Base-by-base conservation (phyloP, 306 rosid species). In the Vigna reflexopilosa region DNA sequence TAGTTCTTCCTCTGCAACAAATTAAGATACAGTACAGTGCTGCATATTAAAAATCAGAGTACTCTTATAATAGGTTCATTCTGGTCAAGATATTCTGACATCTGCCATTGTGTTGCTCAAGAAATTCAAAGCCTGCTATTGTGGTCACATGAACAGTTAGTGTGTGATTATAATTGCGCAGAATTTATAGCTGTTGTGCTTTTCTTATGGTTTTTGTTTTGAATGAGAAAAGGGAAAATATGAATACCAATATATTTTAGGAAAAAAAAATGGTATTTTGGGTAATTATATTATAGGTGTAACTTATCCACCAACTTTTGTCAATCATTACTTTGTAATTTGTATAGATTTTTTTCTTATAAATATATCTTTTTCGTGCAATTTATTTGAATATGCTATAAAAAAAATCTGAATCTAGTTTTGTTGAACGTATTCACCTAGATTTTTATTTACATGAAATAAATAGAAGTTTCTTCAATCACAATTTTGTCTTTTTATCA, bases 91-190 rank as follows among this genome's bases (percentile, higher is more conserved):
- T 32, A 34, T 34, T 32, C 68, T 62, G 68, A 62, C 68, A 34
- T 62, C 16, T 11, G 6, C 36, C 7, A 16, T 19, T 30, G 24
- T 34, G 67, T 4, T 32, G 45, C 40, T 34, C 24, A 45, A 30
- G 22, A 62, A 62, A 34, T 62, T 62, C 68, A 32, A 62, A 32
- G 16, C 45, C 69, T 30, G 66, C 66, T 14, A 44, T 16, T 73
- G 36, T 70, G 83, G 73, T 79, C 85, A 62, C 58, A 62, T 24
- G 57, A 70, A 75, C 58, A 48, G 75, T 47, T 45, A 6, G 45
- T 72, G 24, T 63, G 45, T 40, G 28, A 67, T 81, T 76, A 69
- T 81, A 40, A 54, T 26, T 19, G n/a, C 42, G 34, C 48, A 32
- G 77, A 47, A 52, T 16, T 45, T n/a, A 10, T 77, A 72, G 57